These are phyloP conservation scores for Selaginella tamariscina DNA, from an alignment of 75 land plant genomes.

Conservation along the genomic window DNA sequence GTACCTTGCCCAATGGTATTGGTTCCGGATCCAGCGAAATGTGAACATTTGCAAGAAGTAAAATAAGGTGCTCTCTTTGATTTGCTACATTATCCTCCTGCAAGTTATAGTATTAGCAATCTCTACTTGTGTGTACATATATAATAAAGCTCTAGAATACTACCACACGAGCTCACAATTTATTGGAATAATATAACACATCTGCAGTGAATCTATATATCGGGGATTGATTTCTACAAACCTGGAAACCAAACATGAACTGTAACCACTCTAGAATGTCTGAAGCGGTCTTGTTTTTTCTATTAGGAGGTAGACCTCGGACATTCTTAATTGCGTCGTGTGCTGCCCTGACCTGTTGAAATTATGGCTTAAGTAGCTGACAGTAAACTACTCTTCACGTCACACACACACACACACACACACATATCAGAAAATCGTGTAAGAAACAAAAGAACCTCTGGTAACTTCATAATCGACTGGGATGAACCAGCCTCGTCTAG, in stretches of 20 bases:
- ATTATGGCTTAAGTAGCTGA: too few species aligned
- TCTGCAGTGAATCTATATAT: too few species aligned
- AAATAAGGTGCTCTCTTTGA: constrained; percentile 37
- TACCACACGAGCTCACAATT: neutral
- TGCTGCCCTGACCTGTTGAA: constrained; percentile 26
- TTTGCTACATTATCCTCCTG: constrained; percentile 36
- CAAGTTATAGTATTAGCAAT: neutral
- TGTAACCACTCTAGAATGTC: constrained; percentile 39
- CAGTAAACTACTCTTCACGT: too few species aligned
- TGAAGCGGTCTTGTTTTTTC: constrained; percentile 7
- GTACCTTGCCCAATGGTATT: constrained; percentile 15
- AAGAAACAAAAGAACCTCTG: neutral
- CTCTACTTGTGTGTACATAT: neutral
- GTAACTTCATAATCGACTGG: neutral
- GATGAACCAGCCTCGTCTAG: neutral
- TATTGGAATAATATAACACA: constrained; percentile 5
- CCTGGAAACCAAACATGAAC: constrained; percentile 37
- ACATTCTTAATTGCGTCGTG: constrained; percentile 18
- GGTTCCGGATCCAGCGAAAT: constrained; percentile 23
- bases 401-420: neutral
- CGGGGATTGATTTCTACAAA: neutral
- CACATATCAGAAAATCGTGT: neutral
- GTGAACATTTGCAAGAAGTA: constrained; percentile 33
- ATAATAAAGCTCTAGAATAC: neutral
- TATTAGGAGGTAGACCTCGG: constrained; percentile 23